phyloP scores from a whole-genome alignment of 495 filamentous ascomycete species.

The Aspergillus taichungensis region DNA sequence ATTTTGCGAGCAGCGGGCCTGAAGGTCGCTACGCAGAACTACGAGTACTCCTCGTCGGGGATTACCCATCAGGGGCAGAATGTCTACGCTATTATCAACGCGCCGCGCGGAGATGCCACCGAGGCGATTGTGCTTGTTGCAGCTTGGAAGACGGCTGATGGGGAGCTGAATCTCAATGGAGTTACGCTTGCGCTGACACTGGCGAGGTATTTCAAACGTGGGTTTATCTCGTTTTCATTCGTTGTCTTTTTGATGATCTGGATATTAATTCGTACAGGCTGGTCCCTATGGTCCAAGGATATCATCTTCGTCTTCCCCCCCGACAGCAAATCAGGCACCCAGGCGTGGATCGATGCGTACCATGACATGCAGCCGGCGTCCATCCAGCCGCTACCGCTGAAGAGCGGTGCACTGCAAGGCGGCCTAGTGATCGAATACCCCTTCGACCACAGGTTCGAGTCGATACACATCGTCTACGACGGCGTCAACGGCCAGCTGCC shows the following conservation, averaged over 20 bases:
- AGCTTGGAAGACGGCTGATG: slow-evolving; percentile 77
- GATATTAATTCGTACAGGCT: slow-evolving; percentile 42
- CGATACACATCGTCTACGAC: slow-evolving; percentile 86
- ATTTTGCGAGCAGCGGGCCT: slow-evolving; percentile 71
- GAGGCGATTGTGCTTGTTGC: slow-evolving; percentile 91
- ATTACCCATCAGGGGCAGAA: slow-evolving; percentile 75
- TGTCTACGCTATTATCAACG: slow-evolving; percentile 89
- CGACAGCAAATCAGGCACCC: slow-evolving; percentile 82
- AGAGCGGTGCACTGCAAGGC: slow-evolving; percentile 87
- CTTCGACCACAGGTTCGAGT: slow-evolving; percentile 71
- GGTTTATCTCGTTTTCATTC: slow-evolving; percentile 8
- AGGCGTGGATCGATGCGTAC: slow-evolving; percentile 97
- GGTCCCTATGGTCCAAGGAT: slow-evolving; percentile 98
- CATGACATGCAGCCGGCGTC: slow-evolving; percentile 70
- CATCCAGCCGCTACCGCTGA: slow-evolving; percentile 74
- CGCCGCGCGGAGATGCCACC: slow-evolving; percentile 92
- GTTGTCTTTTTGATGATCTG: not conserved
- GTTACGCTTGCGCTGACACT: slow-evolving; percentile 78
- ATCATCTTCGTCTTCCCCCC: slow-evolving; percentile 86
- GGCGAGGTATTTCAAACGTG: slow-evolving; percentile 86
- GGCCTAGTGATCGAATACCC: slow-evolving; percentile 91
- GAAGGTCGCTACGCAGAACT: slow-evolving; percentile 79
- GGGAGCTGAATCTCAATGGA: slow-evolving; percentile 73
- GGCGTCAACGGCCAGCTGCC: slow-evolving; percentile 93
- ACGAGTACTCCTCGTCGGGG: slow-evolving; percentile 67